Evolutionary conservation across 179 eudicot species (phyloP).

Genomic region (Vitellaria paradoxa): DNA sequence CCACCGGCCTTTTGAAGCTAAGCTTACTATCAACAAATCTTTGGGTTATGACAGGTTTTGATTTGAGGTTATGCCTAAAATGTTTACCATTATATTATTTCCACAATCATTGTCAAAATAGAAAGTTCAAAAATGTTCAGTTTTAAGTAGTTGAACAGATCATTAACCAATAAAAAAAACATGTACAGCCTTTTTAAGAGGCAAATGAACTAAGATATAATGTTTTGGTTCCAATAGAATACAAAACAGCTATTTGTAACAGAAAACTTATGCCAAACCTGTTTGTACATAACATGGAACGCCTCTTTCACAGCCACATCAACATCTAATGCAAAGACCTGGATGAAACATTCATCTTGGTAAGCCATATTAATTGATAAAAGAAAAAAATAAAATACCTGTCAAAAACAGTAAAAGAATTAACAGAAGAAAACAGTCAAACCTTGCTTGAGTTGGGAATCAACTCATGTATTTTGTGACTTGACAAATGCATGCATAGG

Average conservation of each 20-base stretch:
- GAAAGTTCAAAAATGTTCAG: background rate
- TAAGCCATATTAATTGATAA: constrained; percentile 6
- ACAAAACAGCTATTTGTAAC: background rate
- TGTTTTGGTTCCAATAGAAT: background rate
- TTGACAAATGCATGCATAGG: constrained; percentile 30
- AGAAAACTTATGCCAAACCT: constrained; percentile 21
- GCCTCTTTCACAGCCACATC: constrained; percentile 38
- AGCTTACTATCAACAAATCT: background rate
- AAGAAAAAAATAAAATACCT: background rate
- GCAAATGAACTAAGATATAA: background rate
- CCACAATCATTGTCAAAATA: background rate
- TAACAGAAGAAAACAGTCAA: constrained; percentile 12
- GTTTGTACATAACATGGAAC: constrained; percentile 34
- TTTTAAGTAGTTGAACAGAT: background rate
- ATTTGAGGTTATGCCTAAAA: background rate
- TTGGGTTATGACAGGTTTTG: background rate
- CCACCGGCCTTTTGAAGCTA: background rate
- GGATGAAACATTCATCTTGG: background rate
- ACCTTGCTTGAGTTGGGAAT: constrained; percentile 52
- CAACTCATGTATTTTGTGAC: constrained; percentile 34
- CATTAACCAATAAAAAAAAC: background rate
- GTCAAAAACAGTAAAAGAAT: constrained; percentile 2
- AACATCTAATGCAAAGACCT: constrained; percentile 42
- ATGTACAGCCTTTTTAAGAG: background rate
- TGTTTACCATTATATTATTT: background rate